Percentiles rank a stretch among this genome's conserved stretches.
These are phyloP conservation scores for Drechmeria coniospora DNA, from an alignment of 2,329 filamentous ascomycete genomes.

Conservation along the genomic window DNA sequence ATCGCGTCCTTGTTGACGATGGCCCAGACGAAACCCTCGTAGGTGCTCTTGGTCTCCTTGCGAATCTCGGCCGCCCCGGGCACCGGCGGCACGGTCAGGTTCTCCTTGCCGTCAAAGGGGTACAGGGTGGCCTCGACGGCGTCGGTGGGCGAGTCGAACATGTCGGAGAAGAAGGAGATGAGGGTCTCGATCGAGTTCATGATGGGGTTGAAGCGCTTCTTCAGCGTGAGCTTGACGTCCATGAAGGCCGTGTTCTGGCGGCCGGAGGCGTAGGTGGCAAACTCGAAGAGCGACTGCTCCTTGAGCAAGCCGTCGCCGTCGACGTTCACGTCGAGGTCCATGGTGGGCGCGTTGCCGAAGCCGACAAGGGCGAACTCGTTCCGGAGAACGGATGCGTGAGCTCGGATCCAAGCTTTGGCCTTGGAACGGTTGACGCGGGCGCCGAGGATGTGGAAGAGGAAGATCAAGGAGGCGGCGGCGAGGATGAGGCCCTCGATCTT, in stretches of 20 bases:
- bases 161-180: conserved; percentile 68
- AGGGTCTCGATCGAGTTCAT: conserved; percentile 44
- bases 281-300: conserved; percentile 82
- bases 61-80: conserved; percentile 41
- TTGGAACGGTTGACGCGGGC: conserved; percentile 64
- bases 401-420: conserved; percentile 65
- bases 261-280: conserved; percentile 73
- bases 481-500: conserved; percentile 73
- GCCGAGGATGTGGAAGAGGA: conserved; percentile 70
- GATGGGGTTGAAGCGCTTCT: conserved; percentile 76
- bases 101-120: conserved; percentile 85
- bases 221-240: conserved; percentile 67
- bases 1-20: conserved; percentile 91
- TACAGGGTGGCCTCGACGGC: conserved; percentile 64
- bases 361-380: conserved; percentile 81
- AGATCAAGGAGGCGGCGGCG: conserved; percentile 55
- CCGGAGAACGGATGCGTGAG: conserved; percentile 55
- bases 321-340: conserved; percentile 20
- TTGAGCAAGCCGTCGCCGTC: conserved; percentile 42
- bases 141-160: conserved; percentile 53
- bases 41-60: conserved; percentile 50
- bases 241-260: conserved; percentile 85
- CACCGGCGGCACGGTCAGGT: conserved; percentile 52
- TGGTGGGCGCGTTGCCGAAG: conserved; percentile 44
- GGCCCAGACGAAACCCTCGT: conserved; percentile 87